Base-by-base conservation (phyloP, 345 rosid species). In the Heritiera littoralis region DNA sequence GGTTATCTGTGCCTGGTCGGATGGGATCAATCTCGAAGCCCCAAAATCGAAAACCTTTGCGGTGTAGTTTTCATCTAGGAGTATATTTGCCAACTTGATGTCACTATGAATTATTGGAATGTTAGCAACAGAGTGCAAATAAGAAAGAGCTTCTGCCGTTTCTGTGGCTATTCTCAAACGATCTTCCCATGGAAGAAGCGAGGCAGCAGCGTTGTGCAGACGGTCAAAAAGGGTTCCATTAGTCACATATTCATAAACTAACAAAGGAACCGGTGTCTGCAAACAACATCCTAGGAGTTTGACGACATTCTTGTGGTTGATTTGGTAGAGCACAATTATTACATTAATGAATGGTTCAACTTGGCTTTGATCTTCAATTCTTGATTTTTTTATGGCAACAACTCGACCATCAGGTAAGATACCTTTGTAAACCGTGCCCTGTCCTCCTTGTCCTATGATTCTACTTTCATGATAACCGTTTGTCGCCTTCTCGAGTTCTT, bases 1-100 rank as follows among this genome's bases (percentile, higher is more conserved):
- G 20, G 85, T 77, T 68, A 89, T 52, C 74, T 86, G 87, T 28
- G 82, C 79, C 9, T 87, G 83, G 28, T 87, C 89, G 5, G 85
- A 8, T 2, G 75, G 85, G 54, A 89, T 77, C 5, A 86, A 52
- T 67, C 87, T 79, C 1, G 89, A 89, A 9, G 86, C 84, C 6
- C 90, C 92, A 52, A 89, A 89, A 83, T 87, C 90, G 0, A 86
- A 81, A 17, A 87, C 85, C 68, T 89, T 87, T 0, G 86, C 87
- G 13, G 76, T 45, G 63, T 76, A 83, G 20, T 79, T 66, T 0
- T 82, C 84, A 32, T 88, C 88, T 14, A 88, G 49, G 8, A 86
- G 81, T 77, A 89, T 86, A 80, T 89, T 89, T 0, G 85, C 55
- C 1, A 86, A 75, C 76, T 89, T 89, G 61, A 87, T 74, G 41